Conservation (phyloP, 106 monocot genomes). For the Platanthera guangdongensis region DNA sequence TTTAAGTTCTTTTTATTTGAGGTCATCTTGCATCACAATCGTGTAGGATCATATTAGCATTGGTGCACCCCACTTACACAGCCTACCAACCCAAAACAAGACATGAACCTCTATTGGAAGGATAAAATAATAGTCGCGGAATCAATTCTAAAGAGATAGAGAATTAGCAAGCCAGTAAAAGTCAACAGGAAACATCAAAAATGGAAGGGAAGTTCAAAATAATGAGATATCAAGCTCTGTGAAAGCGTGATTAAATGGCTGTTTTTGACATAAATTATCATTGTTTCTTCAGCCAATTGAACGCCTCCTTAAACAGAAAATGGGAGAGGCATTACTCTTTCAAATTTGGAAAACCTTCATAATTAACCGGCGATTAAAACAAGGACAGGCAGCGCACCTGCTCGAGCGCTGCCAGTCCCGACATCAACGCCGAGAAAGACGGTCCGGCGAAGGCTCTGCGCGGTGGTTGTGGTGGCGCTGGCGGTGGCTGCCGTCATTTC, state of each 20-base stretch:
- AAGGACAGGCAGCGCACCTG: slow-evolving; percentile 31
- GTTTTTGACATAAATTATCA: neutral
- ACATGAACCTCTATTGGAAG: neutral
- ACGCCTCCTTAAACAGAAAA: neutral
- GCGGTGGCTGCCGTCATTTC: slow-evolving; percentile 17
- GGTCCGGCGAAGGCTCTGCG: slow-evolving; percentile 10
- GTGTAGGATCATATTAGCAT: too few relatives aligned
- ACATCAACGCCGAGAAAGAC: slow-evolving; percentile 95
- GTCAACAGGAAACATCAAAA: neutral
- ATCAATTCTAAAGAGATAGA: neutral
- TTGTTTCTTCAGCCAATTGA: neutral
- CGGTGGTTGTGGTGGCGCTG: neutral
- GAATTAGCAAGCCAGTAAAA: neutral
- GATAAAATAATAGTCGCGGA: neutral
- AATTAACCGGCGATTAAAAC: neutral
- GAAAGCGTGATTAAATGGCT: neutral
- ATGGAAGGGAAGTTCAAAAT: neutral
- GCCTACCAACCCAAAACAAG: neutral
- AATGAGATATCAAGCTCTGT: neutral
- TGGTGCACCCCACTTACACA: neutral
- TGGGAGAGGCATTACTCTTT: neutral
- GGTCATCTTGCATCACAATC: too few relatives aligned
- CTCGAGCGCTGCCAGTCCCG: slow-evolving; percentile 96
- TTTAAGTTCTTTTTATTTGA: too few relatives aligned
- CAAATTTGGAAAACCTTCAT: neutral